Percentiles rank a stretch among this genome's conserved stretches.
Evolutionary conservation across 2,329 filamentous ascomycete species (phyloP).

Genomic region (Didymella pomorum): DNA sequence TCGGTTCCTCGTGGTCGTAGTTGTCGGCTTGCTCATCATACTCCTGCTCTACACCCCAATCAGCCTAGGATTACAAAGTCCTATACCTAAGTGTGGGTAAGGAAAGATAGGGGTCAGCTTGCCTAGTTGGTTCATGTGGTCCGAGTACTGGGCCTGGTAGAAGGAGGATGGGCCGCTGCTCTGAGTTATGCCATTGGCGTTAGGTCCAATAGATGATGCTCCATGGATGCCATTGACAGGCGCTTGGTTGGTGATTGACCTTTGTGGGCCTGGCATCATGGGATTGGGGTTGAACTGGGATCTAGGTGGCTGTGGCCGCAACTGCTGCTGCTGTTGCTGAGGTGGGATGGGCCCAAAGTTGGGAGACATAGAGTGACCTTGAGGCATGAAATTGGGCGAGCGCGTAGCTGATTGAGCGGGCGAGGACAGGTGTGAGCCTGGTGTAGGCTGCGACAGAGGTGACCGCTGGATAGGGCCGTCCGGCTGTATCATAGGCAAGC

Average conservation of each 20-base stretch:
- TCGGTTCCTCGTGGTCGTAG: slow-evolving; percentile 79
- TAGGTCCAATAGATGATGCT: slow-evolving; percentile 48
- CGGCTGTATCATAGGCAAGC: slow-evolving; percentile 52
- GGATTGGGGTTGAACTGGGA: slow-evolving; percentile 56
- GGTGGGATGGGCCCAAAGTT: slow-evolving; percentile 62
- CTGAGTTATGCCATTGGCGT: slow-evolving; percentile 47
- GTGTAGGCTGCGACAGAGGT: slow-evolving; percentile 80
- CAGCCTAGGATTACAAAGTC: slow-evolving; percentile 73
- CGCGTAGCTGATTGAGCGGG: slow-evolving; percentile 64
- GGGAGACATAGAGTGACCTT: slow-evolving; percentile 67
- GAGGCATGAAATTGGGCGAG: slow-evolving; percentile 68
- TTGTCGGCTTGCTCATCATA: slow-evolving; percentile 91
- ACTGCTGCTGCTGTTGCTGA: slow-evolving; percentile 52
- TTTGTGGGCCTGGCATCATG: slow-evolving; percentile 53
- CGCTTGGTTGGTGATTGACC: slow-evolving; percentile 48
- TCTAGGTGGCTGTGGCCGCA: slow-evolving; percentile 57
- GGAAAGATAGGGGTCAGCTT: slow-evolving; percentile 69
- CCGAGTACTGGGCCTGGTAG: slow-evolving; percentile 89
- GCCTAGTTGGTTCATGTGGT: slow-evolving; percentile 95
- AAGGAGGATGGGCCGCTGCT: slow-evolving; percentile 62
- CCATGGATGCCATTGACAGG: slow-evolving; percentile 49
- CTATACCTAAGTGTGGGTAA: slow-evolving; percentile 57
- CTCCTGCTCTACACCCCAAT: slow-evolving; percentile 85
- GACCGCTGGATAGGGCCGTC: slow-evolving; percentile 61
- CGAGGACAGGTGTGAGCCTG: slow-evolving; percentile 79